A percentile compares a stretch with the other conserved stretches of the same genome.
These are phyloP conservation scores for Hypoxylon sp. DNA, from an alignment of 2,329 filamentous ascomycete genomes.

Conservation along the genomic window DNA sequence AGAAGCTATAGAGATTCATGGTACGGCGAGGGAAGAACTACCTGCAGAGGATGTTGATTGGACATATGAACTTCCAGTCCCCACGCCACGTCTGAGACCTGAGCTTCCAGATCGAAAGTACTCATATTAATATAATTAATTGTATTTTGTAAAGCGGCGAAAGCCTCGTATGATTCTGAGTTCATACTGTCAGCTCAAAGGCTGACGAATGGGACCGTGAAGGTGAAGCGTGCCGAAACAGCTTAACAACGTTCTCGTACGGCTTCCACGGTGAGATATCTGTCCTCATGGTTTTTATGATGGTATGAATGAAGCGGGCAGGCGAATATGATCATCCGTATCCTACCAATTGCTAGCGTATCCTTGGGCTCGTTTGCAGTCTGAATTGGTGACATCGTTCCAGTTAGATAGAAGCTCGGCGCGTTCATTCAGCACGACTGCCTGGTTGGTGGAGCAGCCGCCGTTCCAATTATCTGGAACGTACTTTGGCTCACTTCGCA, in stretches of 20 bases:
- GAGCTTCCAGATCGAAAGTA: slow-evolving; percentile 51
- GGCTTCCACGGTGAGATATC: neutral
- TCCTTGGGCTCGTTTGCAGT: neutral
- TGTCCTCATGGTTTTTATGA: neutral
- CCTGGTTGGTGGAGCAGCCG: neutral
- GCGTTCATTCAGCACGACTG: too few relatives aligned
- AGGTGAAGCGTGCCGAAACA: slow-evolving; percentile 21
- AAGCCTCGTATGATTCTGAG: slow-evolving; percentile 2
- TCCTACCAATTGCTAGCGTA: neutral
- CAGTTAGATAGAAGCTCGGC: neutral
- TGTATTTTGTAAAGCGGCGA: slow-evolving; percentile 23
- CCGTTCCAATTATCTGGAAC: neutral
- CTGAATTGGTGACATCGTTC: neutral
- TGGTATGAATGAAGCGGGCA: neutral
- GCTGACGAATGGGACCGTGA: neutral
- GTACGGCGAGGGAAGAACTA: slow-evolving; percentile 41
- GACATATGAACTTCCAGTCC: slow-evolving; percentile 48
- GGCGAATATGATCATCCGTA: neutral
- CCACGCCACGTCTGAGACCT: slow-evolving; percentile 39
- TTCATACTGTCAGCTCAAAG: slow-evolving; percentile 24
- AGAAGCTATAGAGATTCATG: slow-evolving; percentile 40
- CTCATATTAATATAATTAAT: slow-evolving; percentile 43
- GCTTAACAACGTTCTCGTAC: neutral
- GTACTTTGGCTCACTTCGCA: slow-evolving; percentile 31
- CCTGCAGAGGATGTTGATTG: slow-evolving; percentile 45